Evolutionary conservation across 169 alveolate species (phyloP).

Genomic region (Eimeria falciformis): DNA sequence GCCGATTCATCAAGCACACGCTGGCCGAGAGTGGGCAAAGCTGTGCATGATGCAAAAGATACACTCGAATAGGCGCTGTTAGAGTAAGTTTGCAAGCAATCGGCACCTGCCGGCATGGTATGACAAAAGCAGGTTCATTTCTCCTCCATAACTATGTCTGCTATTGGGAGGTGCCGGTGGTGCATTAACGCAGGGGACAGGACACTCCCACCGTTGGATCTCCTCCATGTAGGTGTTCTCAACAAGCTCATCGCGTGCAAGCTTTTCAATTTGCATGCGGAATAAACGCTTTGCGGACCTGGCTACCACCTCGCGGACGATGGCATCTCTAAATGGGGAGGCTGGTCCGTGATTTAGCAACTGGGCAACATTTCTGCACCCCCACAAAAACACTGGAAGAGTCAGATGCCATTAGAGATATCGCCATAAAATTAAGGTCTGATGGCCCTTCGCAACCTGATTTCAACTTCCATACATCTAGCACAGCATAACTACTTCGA

Average conservation of each 20-base stretch:
- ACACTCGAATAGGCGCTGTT: background rate
- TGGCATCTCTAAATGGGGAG: constrained; percentile 66
- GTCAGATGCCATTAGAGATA: background rate
- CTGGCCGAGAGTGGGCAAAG: no score
- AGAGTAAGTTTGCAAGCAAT: background rate
- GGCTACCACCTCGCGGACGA: constrained; percentile 73
- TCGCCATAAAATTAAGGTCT: no score
- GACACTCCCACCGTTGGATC: constrained; percentile 55
- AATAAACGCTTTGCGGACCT: constrained; percentile 76
- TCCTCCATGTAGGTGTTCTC: constrained; percentile 69
- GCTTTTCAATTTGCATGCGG: constrained; percentile 70
- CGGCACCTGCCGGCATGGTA: no score
- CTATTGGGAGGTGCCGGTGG: background rate
- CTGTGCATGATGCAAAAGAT: no score
- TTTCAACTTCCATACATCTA: background rate
- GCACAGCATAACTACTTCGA: background rate
- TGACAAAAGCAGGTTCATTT: no score
- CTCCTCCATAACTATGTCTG: background rate
- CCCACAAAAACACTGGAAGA: background rate
- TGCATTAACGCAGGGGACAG: background rate
- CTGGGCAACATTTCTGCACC: constrained; percentile 64
- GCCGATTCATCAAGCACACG: no score
- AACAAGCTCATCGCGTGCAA: constrained; percentile 23
- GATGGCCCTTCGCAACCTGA: background rate
- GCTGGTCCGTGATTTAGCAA: constrained; percentile 43